Percentiles rank a stretch among this genome's conserved stretches.
Conservation (phyloP, 495 filamentous ascomycete genomes). For the Hypoxylon intermedium region DNA sequence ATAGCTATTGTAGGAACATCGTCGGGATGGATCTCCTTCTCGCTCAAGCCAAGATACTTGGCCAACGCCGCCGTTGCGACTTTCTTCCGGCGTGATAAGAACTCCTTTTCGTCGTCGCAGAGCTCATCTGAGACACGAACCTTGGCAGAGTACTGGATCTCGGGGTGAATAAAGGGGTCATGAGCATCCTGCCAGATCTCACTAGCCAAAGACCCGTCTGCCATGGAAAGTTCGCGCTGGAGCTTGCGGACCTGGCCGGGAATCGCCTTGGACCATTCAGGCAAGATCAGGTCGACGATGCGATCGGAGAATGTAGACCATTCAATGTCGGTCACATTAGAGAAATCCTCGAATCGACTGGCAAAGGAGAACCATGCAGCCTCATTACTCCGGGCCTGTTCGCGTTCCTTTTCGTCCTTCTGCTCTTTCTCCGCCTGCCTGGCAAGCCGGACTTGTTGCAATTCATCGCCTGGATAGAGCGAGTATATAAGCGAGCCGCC, state of each 20-base stretch:
- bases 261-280: constrained; percentile 79
- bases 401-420: constrained; percentile 5
- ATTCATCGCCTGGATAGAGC: constrained; percentile 53
- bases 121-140: constrained; percentile 85
- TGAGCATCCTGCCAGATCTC: constrained; percentile 93
- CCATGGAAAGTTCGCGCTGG: constrained; percentile 84
- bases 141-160: constrained; percentile 77
- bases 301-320: constrained; percentile 68
- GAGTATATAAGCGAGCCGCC: constrained; percentile 51
- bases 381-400: constrained; percentile 15
- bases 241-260: constrained; percentile 83
- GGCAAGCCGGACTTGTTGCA: constrained; percentile 35
- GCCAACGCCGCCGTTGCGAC: constrained; percentile 75
- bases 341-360: constrained; percentile 64
- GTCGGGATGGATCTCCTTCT: constrained; percentile 83
- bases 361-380: constrained; percentile 68
- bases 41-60: constrained; percentile 77
- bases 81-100: constrained; percentile 67
- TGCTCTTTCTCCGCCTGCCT: constrained; percentile 14
- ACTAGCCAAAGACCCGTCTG: constrained; percentile 83
- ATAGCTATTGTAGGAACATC: constrained; percentile 93
- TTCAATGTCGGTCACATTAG: constrained; percentile 58
- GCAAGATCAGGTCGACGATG: constrained; percentile 73
- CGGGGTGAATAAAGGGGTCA: constrained; percentile 81
- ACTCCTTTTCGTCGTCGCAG: constrained; percentile 81